Evolutionary conservation across 2,329 filamentous ascomycete species (phyloP).

Genomic region (Alternaria dauci): DNA sequence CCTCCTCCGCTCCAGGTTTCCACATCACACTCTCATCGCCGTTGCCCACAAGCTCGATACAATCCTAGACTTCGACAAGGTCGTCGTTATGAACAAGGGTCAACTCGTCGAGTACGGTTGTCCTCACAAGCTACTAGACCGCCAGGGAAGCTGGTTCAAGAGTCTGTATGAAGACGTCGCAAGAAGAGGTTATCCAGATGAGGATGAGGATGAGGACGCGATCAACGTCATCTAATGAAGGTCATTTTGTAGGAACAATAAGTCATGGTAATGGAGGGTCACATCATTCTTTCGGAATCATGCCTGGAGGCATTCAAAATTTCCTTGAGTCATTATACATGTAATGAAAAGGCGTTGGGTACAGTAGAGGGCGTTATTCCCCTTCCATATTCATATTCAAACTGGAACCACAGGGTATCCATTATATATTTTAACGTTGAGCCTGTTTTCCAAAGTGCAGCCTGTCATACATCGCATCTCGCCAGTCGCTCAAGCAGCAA

Average conservation of each 20-base stretch:
- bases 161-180: conserved; percentile 38
- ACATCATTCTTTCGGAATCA: not conserved
- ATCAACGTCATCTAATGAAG: not conserved
- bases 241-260: not conserved
- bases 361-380: not conserved
- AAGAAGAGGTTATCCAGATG: conserved; percentile 2
- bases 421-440: not conserved
- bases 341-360: not conserved
- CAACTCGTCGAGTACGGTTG: conserved; percentile 56
- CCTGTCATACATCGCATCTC: not conserved
- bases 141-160: conserved; percentile 44
- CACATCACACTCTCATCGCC: conserved; percentile 65
- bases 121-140: conserved; percentile 40
- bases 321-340: not conserved
- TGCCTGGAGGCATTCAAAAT: not conserved
- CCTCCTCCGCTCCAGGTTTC: conserved; percentile 63
- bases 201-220: conserved; percentile 7
- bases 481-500: not conserved
- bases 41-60: conserved; percentile 66
- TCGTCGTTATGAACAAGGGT: conserved; percentile 62
- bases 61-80: conserved; percentile 62
- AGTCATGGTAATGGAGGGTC: not conserved
- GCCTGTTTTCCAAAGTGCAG: not conserved
- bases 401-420: not conserved
- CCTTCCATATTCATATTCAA: not conserved